Evolutionary conservation across 371 early-diverging fungal genomes (phyloP).

Genomic region (Mortierella sp.): DNA sequence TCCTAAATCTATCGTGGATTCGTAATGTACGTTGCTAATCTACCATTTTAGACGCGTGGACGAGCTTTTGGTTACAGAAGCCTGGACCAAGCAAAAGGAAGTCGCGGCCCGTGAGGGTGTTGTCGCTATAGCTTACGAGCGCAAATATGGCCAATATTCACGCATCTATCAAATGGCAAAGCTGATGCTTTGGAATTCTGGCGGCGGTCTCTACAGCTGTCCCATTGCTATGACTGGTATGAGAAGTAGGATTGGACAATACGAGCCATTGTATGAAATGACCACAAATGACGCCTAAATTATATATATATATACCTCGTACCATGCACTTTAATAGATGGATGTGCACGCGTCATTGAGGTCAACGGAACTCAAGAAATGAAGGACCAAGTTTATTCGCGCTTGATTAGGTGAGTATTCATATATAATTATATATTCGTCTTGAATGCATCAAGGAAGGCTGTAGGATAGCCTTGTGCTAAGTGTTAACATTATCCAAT

Average conservation of each 20-base stretch:
- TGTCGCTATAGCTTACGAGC: conserved; percentile 74
- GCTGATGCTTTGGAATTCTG: conserved; percentile 69
- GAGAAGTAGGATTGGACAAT: not conserved
- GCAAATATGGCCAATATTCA: conserved; percentile 63
- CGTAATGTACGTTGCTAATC: no score
- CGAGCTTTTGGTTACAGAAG: conserved; percentile 65
- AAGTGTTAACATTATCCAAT: not conserved
- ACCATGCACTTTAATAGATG: conserved; percentile 54
- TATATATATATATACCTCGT: no score
- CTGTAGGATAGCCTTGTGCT: no score
- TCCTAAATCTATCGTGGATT: no score
- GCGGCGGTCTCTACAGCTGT: conserved; percentile 69
- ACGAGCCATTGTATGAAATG: no score
- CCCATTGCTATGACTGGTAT: conserved; percentile 78
- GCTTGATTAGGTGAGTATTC: conserved; percentile 48
- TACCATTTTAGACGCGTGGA: conserved; percentile 65
- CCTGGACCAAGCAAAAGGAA: conserved; percentile 71
- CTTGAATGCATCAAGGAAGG: not conserved
- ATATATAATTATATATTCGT: not conserved
- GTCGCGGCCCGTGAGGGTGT: conserved; percentile 75
- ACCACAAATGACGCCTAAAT: no score
- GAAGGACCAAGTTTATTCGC: conserved; percentile 61
- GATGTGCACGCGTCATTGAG: conserved; percentile 73
- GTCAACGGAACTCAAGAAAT: conserved; percentile 64
- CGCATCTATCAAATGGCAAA: conserved; percentile 78